Base-by-base conservation (phyloP, 2,329 filamentous ascomycete genomes). In the Penicillium hesseltinei region DNA sequence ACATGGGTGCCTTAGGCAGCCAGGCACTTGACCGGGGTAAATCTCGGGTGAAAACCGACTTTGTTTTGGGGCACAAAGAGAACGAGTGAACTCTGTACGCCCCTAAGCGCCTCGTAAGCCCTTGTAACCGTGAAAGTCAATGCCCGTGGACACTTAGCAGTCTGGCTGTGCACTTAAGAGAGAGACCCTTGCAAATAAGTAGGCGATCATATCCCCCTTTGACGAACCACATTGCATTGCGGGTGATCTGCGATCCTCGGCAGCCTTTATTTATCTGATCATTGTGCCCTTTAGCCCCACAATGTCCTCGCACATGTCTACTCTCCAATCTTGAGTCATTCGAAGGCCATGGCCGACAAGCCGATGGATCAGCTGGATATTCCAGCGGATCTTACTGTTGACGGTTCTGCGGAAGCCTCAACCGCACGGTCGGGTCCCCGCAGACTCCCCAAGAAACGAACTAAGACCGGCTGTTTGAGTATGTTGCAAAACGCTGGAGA, bases 391-490 rank as follows among this genome's bases (percentile, higher is more conserved):
- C 27, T 47, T 9, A 35, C 29, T 23, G 23, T 29, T 38, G 54
- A 11, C 23, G 56, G 23, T n/a, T 36, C 46, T 29, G 56, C 29
- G 8, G 63, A 66, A 50, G 54, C 59, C 33, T 62, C 58, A 43
- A 31, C 48, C 21, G 39, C 54, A 11, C 66, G 63, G 45, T 65
- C 63, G 17, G 55, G 62, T 39, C 42, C 61, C 21, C 66, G 66
- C 44, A 72, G 66, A 58, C 58, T 51, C 23, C 73, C 80, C 23
- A 83, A 84, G 66, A 91, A 88, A 73, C 82, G 92, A 67, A 96
- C 92, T 51, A 97, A 97, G 78, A 96, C 92, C 2, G 92, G 92
- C 15, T 97, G 92, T 72, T 77, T 96, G 59, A 97, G 89, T 92
- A 82, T 74, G 88, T 81, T 49, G 46, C 45, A 42, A 21, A 46